phyloP scores from a whole-genome alignment of 2,329 filamentous ascomycete species.

The Verruconis gallopava region DNA sequence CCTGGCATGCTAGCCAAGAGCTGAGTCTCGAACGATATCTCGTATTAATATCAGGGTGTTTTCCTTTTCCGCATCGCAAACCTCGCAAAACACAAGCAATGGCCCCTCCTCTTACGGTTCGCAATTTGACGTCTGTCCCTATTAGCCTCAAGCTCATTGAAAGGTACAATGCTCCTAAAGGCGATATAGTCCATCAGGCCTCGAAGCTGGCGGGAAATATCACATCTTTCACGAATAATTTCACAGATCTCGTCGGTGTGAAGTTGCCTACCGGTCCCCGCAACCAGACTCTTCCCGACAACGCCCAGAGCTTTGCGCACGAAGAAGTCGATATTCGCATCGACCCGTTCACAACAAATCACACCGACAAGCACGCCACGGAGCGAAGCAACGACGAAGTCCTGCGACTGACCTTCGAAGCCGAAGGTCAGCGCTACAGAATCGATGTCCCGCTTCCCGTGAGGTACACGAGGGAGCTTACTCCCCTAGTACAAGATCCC shows the following conservation, averaged over 20 bases:
- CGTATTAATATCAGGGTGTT: not conserved
- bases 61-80: not conserved
- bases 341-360: slow-evolving; percentile 53
- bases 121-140: slow-evolving; percentile 66
- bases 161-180: slow-evolving; percentile 48
- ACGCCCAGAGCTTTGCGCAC: slow-evolving; percentile 47
- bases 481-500: slow-evolving; percentile 26
- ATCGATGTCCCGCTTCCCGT: slow-evolving; percentile 54
- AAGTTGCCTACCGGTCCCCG: slow-evolving; percentile 21
- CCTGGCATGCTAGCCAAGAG: not conserved
- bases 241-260: slow-evolving; percentile 20
- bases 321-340: slow-evolving; percentile 51
- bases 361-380: slow-evolving; percentile 48
- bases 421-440: slow-evolving; percentile 51
- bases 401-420: slow-evolving; percentile 61
- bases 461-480: slow-evolving; percentile 24
- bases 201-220: slow-evolving; percentile 14
- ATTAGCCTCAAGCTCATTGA: slow-evolving; percentile 62
- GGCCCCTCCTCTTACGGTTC: slow-evolving; percentile 50
- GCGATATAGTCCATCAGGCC: slow-evolving; percentile 22
- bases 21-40: not conserved
- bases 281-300: slow-evolving; percentile 34
- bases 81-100: slow-evolving; percentile 12
- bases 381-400: slow-evolving; percentile 48
- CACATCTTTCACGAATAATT: slow-evolving; percentile 32